Evolutionary conservation across 768 basidiomycete genomes (phyloP).

Genomic region (Lentinula edodes): DNA sequence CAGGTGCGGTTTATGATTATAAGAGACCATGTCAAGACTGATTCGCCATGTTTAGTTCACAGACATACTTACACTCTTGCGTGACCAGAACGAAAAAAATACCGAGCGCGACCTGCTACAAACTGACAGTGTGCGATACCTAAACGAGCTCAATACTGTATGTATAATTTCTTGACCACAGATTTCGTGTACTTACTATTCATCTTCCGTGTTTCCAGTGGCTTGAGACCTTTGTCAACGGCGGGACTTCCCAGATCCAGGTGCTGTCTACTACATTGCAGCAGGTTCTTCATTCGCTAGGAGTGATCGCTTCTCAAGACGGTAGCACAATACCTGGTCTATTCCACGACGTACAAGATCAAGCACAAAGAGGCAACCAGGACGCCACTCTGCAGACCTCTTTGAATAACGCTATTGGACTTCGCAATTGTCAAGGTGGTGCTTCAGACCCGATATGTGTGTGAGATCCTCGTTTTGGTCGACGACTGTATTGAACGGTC

Average conservation of each 20-base stretch:
- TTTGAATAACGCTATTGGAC: slow-evolving; percentile 29
- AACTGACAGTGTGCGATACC: slow-evolving; percentile 68
- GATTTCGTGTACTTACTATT: neutral
- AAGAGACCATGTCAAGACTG: neutral
- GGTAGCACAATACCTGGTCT: slow-evolving; percentile 4
- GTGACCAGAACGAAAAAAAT: slow-evolving; percentile 41
- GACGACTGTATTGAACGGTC: slow-evolving; percentile 7
- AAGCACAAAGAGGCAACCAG: slow-evolving; percentile 29
- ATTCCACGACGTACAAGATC: slow-evolving; percentile 26
- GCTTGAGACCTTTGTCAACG: slow-evolving; percentile 79
- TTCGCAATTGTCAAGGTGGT: slow-evolving; percentile 17
- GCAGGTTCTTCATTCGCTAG: slow-evolving; percentile 51
- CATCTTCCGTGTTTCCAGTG: slow-evolving; percentile 38
- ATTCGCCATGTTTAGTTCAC: slow-evolving; percentile 25
- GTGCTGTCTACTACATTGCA: slow-evolving; percentile 55
- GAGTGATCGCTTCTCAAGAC: slow-evolving; percentile 19
- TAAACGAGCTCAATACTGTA: slow-evolving; percentile 72
- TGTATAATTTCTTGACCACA: slow-evolving; percentile 12
- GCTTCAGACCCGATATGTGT: slow-evolving; percentile 14
- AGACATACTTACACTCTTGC: slow-evolving; percentile 43
- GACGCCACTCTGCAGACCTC: slow-evolving; percentile 32
- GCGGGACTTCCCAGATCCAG: slow-evolving; percentile 70
- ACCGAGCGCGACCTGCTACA: slow-evolving; percentile 56
- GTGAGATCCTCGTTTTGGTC: slow-evolving; percentile 9
- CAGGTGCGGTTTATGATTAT: neutral